phyloP scores from a whole-genome alignment of 306 rosid genomes.

The Cucurbita moschata region DNA sequence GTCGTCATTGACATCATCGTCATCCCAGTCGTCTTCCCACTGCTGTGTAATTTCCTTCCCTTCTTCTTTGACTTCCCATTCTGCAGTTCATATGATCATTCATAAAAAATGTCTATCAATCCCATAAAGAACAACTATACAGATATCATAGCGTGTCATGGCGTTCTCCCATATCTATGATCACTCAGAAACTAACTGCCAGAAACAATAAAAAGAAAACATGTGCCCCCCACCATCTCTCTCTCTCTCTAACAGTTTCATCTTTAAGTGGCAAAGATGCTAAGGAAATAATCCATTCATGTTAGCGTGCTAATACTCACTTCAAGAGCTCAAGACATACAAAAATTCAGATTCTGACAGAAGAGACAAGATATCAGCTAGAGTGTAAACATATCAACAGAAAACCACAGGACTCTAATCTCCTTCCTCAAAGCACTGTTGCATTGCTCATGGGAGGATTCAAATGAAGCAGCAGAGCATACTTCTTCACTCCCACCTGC shows the following conservation, averaged over 20 bases:
- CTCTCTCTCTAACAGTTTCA: not conserved
- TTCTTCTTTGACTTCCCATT: constrained; percentile 71
- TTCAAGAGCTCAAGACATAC: not conserved
- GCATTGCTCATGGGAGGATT: not conserved
- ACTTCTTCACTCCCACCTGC: not conserved
- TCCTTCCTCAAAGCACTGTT: not conserved
- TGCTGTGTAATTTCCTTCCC: constrained; percentile 69
- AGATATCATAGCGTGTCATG: not conserved
- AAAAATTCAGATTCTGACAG: not conserved
- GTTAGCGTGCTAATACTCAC: not conserved
- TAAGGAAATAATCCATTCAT: not conserved
- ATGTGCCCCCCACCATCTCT: not conserved
- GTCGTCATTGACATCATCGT: constrained; percentile 83
- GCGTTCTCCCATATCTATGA: not conserved
- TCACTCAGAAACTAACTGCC: not conserved
- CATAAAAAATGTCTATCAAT: not conserved
- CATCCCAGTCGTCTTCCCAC: constrained; percentile 99
- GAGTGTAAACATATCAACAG: not conserved
- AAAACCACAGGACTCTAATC: not conserved
- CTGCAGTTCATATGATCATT: constrained; percentile 18
- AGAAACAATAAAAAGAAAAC: not conserved
- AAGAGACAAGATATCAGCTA: not conserved
- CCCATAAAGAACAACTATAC: not conserved
- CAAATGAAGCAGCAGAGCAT: not conserved
- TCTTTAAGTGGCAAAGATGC: too few relatives aligned